phyloP scores from a whole-genome alignment of 2,329 filamentous ascomycete genomes.

The Colletotrichum sp. region DNA sequence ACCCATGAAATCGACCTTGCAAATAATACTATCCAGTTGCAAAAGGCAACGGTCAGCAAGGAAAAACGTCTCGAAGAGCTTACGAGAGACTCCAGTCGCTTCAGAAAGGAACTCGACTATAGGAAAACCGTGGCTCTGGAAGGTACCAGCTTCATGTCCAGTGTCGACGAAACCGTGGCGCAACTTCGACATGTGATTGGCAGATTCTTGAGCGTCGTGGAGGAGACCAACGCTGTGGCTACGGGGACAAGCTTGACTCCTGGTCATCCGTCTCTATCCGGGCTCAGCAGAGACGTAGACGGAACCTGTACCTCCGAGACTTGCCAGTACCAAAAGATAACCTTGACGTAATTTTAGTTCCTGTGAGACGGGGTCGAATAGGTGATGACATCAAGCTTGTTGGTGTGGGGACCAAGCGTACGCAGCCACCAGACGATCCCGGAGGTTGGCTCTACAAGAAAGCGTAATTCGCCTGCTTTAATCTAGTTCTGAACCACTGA shows the following conservation, averaged over 20 bases:
- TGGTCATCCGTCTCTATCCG: not conserved
- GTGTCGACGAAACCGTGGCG: not conserved
- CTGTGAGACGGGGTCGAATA: not conserved
- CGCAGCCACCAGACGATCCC: not conserved
- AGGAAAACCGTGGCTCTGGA: not conserved
- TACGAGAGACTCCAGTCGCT: not conserved
- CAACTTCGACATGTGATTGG: not conserved
- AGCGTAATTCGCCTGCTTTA: not conserved
- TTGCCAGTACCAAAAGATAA: not conserved
- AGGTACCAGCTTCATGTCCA: not conserved
- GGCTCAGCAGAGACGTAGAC: not conserved
- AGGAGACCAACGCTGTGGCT: not conserved
- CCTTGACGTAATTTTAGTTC: not conserved
- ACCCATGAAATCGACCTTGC: not conserved
- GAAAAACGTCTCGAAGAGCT: conserved; percentile 52
- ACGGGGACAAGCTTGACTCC: not conserved
- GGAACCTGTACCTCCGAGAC: not conserved
- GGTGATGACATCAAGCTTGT: not conserved
- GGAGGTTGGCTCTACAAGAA: not conserved
- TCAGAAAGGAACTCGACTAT: not conserved
- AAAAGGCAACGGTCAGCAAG: not conserved
- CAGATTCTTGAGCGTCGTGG: not conserved
- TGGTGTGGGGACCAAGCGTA: not conserved
- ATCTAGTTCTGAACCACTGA: too few relatives aligned
- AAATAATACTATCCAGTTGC: not conserved